A percentile compares a stretch with the other conserved stretches of the same genome.
phyloP scores from a whole-genome alignment of 2,329 filamentous ascomycete species.

The Dothiorella sarmentorum region DNA sequence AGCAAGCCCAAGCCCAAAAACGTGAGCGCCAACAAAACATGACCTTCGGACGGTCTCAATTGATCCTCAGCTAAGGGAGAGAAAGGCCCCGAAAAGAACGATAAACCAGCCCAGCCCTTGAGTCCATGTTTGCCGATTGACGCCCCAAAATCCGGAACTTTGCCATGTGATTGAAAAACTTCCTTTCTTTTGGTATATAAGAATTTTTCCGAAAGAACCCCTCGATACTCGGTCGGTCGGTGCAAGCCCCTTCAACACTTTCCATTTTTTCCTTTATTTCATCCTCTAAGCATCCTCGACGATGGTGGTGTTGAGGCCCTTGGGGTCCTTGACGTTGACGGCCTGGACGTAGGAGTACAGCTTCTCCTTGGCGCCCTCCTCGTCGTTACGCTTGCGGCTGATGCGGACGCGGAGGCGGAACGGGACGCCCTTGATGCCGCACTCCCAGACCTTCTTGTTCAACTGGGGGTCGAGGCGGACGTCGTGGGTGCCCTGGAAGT shows the following conservation, averaged over 20 bases:
- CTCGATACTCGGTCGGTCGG: no score
- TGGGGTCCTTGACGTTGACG: constrained; percentile 98
- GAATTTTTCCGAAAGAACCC: no score
- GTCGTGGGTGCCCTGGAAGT: constrained; percentile 84
- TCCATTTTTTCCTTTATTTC: no score
- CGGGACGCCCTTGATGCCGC: constrained; percentile 96
- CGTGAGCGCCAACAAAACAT: neutral
- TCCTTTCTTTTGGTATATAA: no score
- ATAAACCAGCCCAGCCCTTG: no score
- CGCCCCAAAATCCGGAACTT: no score
- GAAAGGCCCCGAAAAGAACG: no score
- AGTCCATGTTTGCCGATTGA: no score
- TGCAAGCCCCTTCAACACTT: no score
- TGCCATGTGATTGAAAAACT: no score
- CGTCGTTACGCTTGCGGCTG: constrained; percentile 99
- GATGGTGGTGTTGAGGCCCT: constrained; percentile 90
- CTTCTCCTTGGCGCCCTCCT: constrained; percentile 99
- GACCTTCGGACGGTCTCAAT: constrained; percentile 2
- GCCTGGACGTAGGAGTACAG: constrained; percentile 99
- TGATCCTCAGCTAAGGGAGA: no score
- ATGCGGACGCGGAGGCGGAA: constrained; percentile 98
- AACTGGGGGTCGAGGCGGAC: constrained; percentile 97
- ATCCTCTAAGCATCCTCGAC: constrained; percentile 62
- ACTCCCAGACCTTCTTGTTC: constrained; percentile 99
- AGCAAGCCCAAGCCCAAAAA: neutral